Percentiles rank a stretch among this genome's conserved stretches.
phyloP scores from a whole-genome alignment of 2,329 filamentous ascomycete genomes.

The Pestalotiopsis sp. region DNA sequence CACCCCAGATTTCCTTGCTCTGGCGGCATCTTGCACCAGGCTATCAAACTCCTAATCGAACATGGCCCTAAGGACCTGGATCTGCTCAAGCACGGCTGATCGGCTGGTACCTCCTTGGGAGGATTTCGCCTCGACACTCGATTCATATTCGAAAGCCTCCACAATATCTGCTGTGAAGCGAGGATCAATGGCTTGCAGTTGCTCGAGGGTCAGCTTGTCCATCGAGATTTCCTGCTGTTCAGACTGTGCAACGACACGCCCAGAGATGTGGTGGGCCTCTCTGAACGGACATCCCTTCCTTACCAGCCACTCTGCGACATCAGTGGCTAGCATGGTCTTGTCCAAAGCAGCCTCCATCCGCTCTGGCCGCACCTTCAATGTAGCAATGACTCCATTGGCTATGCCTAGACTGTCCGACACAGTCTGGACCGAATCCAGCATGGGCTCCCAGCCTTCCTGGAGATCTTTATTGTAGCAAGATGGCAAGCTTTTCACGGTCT shows the following conservation, averaged over 20 bases:
- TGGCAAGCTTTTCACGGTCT: slow-evolving; percentile 64
- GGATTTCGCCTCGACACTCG: slow-evolving; percentile 71
- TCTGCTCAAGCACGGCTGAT: slow-evolving; percentile 63
- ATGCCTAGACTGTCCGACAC: slow-evolving; percentile 75
- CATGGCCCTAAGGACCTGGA: slow-evolving; percentile 38
- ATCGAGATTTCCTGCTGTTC: slow-evolving; percentile 67
- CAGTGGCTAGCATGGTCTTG: slow-evolving; percentile 74
- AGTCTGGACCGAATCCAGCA: slow-evolving; percentile 76
- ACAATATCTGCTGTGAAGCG: slow-evolving; percentile 70
- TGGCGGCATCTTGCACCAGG: slow-evolving; percentile 19
- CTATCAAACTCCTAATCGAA: slow-evolving; percentile 30
- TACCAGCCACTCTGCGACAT: slow-evolving; percentile 65
- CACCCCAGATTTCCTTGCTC: slow-evolving; percentile 28
- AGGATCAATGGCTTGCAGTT: slow-evolving; percentile 67
- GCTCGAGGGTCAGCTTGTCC: slow-evolving; percentile 62
- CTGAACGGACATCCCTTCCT: slow-evolving; percentile 72
- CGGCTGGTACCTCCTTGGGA: slow-evolving; percentile 59
- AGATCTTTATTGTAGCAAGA: slow-evolving; percentile 79
- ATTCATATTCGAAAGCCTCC: slow-evolving; percentile 70
- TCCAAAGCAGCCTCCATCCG: slow-evolving; percentile 73
- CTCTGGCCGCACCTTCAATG: slow-evolving; percentile 65
- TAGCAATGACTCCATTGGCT: slow-evolving; percentile 72
- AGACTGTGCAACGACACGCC: slow-evolving; percentile 70
- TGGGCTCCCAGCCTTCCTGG: slow-evolving; percentile 75
- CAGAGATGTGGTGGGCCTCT: slow-evolving; percentile 78